Percentiles rank a stretch among this genome's conserved stretches.
phyloP scores from a whole-genome alignment of 208 protist species.

The Crithidia bombi region DNA sequence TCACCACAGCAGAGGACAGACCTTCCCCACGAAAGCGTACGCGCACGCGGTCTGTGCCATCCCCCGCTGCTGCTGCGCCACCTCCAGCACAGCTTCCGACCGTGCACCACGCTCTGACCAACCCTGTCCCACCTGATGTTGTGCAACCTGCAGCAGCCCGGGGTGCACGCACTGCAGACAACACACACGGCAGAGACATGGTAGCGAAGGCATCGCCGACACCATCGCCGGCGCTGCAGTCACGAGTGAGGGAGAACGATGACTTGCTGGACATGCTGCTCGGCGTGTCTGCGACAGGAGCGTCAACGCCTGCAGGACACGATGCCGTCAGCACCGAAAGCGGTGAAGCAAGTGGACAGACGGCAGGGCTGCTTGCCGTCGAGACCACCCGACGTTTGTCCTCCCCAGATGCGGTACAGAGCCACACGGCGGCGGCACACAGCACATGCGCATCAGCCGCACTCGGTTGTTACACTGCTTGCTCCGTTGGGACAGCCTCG shows the following conservation, averaged over 20 bases:
- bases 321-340: background rate
- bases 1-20: background rate
- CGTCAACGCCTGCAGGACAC: background rate
- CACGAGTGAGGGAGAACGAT: slow-evolving; percentile 42
- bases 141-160: too few species aligned
- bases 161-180: too few species aligned
- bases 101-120: too few species aligned
- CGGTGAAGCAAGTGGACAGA: too few species aligned
- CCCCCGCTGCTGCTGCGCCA: background rate
- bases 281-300: background rate
- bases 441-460: too few species aligned
- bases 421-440: too few species aligned
- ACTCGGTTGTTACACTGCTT: too few species aligned
- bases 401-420: background rate
- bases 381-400: background rate
- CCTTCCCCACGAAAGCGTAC: slow-evolving; percentile 5
- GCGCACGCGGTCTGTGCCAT: background rate
- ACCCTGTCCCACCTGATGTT: too few species aligned
- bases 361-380: too few species aligned
- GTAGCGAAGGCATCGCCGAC: background rate
- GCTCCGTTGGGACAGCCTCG: background rate
- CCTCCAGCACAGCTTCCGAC: too few species aligned
- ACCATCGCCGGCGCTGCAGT: slow-evolving; percentile 9
- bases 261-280: slow-evolving; percentile 38
- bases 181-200: background rate